Conservation (phyloP, 305 asterid genomes). For the Fraxinus paxiana region DNA sequence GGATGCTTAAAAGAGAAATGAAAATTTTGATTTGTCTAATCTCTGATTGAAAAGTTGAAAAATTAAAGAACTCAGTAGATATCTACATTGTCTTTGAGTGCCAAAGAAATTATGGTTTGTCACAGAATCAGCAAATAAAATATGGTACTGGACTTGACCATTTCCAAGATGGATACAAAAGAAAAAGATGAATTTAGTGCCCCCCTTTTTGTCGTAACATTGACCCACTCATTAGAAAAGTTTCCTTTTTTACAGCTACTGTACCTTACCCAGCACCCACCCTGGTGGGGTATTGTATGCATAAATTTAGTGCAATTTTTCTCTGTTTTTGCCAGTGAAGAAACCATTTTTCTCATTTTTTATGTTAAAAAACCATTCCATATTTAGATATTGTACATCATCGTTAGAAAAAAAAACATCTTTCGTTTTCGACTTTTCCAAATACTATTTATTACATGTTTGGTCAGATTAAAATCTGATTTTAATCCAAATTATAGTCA, state of each 20-base stretch:
- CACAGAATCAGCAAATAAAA: slow-evolving; percentile 49
- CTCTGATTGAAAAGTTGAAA: slow-evolving; percentile 4
- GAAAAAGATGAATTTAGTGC: slow-evolving; percentile 33
- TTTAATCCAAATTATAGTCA: too few relatives aligned
- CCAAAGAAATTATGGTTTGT: slow-evolving; percentile 64
- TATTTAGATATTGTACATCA: neutral
- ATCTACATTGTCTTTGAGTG: slow-evolving; percentile 65
- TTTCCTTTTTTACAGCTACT: slow-evolving; percentile 25
- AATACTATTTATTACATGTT: neutral
- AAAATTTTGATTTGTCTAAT: slow-evolving; percentile 48
- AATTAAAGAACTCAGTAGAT: slow-evolving; percentile 29
- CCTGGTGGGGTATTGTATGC: neutral
- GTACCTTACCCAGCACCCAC: neutral
- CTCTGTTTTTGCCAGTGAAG: neutral
- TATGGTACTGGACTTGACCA: slow-evolving; percentile 29
- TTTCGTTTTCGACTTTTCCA: neutral
- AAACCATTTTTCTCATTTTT: neutral
- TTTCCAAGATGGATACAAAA: slow-evolving; percentile 43
- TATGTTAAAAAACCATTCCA: neutral
- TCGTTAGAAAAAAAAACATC: neutral
- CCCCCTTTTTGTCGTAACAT: slow-evolving; percentile 49
- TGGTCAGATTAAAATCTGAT: too few relatives aligned
- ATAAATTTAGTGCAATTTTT: neutral
- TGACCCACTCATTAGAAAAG: slow-evolving; percentile 33
- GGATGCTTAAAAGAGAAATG: slow-evolving; percentile 65